Percentiles rank a stretch among this genome's conserved stretches.
phyloP scores from a whole-genome alignment of 202 grass and related monocot genomes.

The Elaeis oleifera region DNA sequence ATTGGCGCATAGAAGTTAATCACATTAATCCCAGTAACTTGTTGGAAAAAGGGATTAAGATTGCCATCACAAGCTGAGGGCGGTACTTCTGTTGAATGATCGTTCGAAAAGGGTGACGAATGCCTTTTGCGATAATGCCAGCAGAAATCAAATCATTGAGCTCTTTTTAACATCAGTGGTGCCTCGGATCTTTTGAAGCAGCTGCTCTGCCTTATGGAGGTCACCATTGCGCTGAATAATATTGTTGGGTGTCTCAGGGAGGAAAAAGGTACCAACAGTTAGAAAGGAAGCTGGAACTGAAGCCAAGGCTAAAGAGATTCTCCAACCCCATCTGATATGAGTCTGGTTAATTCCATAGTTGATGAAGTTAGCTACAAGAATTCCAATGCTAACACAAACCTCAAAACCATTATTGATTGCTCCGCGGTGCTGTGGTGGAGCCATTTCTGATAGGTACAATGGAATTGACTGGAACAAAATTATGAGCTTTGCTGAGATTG shows the following conservation, averaged over 20 bases:
- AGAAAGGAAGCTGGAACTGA: constrained; percentile 55
- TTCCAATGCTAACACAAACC: constrained; percentile 63
- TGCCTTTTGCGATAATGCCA: constrained; percentile 32
- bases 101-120: constrained; percentile 35
- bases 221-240: constrained; percentile 47
- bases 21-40: constrained; percentile 74
- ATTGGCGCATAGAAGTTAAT: constrained; percentile 71
- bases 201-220: constrained; percentile 29
- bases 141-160: constrained; percentile 65
- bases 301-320: constrained; percentile 70
- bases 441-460: constrained; percentile 91
- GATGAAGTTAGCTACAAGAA: constrained; percentile 63
- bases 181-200: constrained; percentile 67
- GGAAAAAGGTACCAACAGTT: constrained; percentile 52
- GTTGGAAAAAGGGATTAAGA: constrained; percentile 63
- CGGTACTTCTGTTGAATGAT: constrained; percentile 59
- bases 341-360: constrained; percentile 68
- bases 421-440: constrained; percentile 53
- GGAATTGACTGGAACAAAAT: constrained; percentile 58
- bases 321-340: constrained; percentile 53
- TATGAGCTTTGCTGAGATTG: too few species aligned
- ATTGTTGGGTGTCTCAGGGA: constrained; percentile 77
- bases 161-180: constrained; percentile 49
- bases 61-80: constrained; percentile 56
- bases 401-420: constrained; percentile 82